Evolutionary conservation across 345 rosid species (phyloP), one percentile per base, ranked within the genome.

Genomic region (Litchi chinensis): DNA sequence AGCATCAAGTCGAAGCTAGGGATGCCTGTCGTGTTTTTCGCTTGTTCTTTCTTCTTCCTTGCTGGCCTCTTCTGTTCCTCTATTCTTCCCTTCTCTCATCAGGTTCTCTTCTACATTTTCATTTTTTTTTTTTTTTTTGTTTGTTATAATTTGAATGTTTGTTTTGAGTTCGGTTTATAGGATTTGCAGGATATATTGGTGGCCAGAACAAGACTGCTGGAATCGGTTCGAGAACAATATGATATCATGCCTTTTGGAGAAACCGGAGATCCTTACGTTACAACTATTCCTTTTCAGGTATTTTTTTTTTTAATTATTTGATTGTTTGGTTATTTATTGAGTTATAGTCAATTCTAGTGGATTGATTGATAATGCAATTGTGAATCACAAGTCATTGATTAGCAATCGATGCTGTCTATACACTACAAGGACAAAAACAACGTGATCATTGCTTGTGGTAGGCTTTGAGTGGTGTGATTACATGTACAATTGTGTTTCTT

Each of bases 251-350:
- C 84, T 28, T 69, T 72, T 50, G 90, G 91, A 70, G 83, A 79
- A 67, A 78, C 88, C 19, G 94, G 92, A 21, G 90, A 88, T 71
- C 87, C 81, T 79, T 90, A 76, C 71, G 26, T 88, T 76, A 68
- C 88, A 12, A 11, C 76, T 0, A 84, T 91, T 60, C 91, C 94
- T 16, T 90, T 86, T 82, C 91, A 93, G 93, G 97, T n/a, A n/a
- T 5, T 10, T 52, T 65, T 28, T 13, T 57, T 11, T 37, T 19
- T 70, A 2, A 32, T 32, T 32, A 32, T 32, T 63, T 26, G 15
- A 0, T 11, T 70, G 26, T 70, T 63, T 9, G 65, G n/a, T 16
- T 10, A 50, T 18, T 1, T 10, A 10, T 41, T 52, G 15, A 10
- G 57, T 10, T 52, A 3, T 10, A 10, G 57, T 52, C 18, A 57